Evolutionary conservation across 2,329 filamentous ascomycete genomes (phyloP).

Genomic region (Cladosporium sp.): DNA sequence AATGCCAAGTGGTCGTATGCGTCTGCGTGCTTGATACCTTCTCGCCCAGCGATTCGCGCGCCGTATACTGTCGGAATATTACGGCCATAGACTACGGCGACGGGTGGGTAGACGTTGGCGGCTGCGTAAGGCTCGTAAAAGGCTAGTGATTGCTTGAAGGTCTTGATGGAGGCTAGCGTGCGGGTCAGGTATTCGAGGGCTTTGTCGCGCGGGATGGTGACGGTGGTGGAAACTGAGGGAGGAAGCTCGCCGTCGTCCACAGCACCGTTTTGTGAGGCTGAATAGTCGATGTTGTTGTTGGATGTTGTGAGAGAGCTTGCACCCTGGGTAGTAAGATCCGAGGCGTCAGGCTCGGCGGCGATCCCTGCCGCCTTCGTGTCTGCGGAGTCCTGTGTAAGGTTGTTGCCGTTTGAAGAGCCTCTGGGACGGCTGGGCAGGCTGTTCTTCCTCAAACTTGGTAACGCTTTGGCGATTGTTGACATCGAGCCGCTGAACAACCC

Average conservation of each 20-base stretch:
- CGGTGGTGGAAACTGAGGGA: constrained; percentile 38
- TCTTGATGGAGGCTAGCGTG: constrained; percentile 68
- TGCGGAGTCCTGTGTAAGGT: background rate
- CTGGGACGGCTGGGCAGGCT: constrained; percentile 25
- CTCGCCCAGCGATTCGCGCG: constrained; percentile 69
- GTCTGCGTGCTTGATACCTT: constrained; percentile 73
- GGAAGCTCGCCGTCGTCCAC: constrained; percentile 13
- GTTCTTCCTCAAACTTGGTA: constrained; percentile 37
- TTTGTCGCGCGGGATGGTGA: constrained; percentile 56
- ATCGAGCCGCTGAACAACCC: constrained; percentile 48
- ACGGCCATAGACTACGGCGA: constrained; percentile 83
- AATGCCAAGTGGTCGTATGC: constrained; percentile 86
- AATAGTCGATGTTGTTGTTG: constrained; percentile 44
- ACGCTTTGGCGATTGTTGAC: constrained; percentile 49
- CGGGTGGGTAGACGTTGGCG: constrained; percentile 76
- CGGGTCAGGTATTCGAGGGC: constrained; percentile 70
- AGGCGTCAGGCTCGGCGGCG: constrained; percentile 30
- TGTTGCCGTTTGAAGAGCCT: constrained; percentile 19
- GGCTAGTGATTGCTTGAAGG: constrained; percentile 73
- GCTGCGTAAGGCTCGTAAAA: constrained; percentile 60
- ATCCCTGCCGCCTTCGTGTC: constrained; percentile 27
- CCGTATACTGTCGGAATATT: constrained; percentile 81
- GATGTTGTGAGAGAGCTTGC: constrained; percentile 36
- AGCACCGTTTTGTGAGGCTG: constrained; percentile 27
- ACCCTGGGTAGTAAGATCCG: constrained; percentile 33